Percentiles rank a stretch among this genome's conserved stretches.
These are phyloP conservation scores for Ophiostoma sp. DNA, from an alignment of 2,329 filamentous ascomycete genomes.

Conservation along the genomic window DNA sequence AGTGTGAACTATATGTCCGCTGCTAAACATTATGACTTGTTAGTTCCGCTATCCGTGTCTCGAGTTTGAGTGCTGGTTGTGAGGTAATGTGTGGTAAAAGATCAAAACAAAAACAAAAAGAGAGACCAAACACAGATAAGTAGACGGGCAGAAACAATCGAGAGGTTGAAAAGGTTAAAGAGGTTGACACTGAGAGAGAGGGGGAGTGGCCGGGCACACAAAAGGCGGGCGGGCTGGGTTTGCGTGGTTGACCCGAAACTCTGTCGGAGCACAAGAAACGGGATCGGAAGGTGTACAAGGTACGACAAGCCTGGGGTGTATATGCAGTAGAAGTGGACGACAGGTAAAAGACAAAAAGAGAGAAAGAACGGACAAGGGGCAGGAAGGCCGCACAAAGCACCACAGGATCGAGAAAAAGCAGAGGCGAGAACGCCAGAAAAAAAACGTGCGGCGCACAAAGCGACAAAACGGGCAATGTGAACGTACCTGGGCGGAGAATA, in stretches of 20 bases:
- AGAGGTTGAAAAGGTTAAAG: neutral
- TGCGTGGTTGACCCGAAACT: slow-evolving; percentile 20
- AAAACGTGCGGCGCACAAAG: slow-evolving; percentile 9
- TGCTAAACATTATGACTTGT: slow-evolving; percentile 1
- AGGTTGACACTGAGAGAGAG: neutral
- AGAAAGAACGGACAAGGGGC: neutral
- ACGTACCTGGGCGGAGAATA: slow-evolving; percentile 18
- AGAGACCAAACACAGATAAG: slow-evolving; percentile 29
- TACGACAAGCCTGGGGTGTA: slow-evolving; percentile 14
- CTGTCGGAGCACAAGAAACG: slow-evolving; percentile 23
- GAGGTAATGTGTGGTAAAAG: neutral
- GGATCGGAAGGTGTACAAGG: slow-evolving; percentile 25
- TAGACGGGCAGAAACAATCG: neutral
- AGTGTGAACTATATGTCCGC: neutral
- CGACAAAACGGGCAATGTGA: neutral
- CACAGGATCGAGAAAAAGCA: neutral
- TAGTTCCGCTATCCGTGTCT: neutral
- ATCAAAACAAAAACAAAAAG: slow-evolving; percentile 20
- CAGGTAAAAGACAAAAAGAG: neutral
- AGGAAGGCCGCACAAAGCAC: slow-evolving; percentile 1
- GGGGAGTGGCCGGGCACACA: slow-evolving; percentile 8
- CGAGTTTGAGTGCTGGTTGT: neutral
- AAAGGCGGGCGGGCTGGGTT: neutral
- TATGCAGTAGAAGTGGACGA: neutral
- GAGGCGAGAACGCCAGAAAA: neutral